Evolutionary conservation across 169 alveolate species (phyloP).

Genomic region (Perkinsus olseni): DNA sequence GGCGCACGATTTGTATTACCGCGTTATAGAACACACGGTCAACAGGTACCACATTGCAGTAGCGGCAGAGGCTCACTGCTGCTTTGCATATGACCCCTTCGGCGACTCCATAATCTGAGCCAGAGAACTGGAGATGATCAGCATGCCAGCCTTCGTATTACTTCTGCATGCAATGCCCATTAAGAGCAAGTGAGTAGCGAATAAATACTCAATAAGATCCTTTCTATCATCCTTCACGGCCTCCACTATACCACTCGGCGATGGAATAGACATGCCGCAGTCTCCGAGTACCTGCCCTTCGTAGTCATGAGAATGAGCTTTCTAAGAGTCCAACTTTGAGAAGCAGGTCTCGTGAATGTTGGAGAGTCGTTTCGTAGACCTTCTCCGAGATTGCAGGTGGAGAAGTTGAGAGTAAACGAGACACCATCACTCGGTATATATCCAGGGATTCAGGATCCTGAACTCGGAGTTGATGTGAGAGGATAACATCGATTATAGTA

Average conservation of each 20-base stretch:
- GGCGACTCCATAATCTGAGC: conserved; percentile 37
- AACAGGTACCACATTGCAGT: conserved; percentile 69
- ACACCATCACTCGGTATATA: neutral
- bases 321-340: conserved; percentile 31
- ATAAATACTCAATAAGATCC: too few relatives aligned
- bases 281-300: conserved; percentile 47
- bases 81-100: conserved; percentile 45
- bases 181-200: neutral
- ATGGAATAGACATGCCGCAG: conserved; percentile 4
- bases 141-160: conserved; percentile 42
- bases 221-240: too few relatives aligned
- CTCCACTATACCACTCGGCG: too few relatives aligned
- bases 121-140: conserved; percentile 41
- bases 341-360: neutral
- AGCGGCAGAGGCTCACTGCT: conserved; percentile 54
- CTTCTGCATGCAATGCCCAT: conserved; percentile 45
- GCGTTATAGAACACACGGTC: conserved; percentile 84
- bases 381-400: neutral
- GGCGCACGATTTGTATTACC: conserved; percentile 16
- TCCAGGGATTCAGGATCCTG: neutral
- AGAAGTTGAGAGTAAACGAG: neutral
- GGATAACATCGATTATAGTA: neutral
- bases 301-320: conserved; percentile 42
- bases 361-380: neutral
- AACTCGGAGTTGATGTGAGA: neutral